These are phyloP conservation scores for Paraconiothyrium sp. DNA, from an alignment of 2,329 filamentous ascomycete genomes.

Conservation along the genomic window DNA sequence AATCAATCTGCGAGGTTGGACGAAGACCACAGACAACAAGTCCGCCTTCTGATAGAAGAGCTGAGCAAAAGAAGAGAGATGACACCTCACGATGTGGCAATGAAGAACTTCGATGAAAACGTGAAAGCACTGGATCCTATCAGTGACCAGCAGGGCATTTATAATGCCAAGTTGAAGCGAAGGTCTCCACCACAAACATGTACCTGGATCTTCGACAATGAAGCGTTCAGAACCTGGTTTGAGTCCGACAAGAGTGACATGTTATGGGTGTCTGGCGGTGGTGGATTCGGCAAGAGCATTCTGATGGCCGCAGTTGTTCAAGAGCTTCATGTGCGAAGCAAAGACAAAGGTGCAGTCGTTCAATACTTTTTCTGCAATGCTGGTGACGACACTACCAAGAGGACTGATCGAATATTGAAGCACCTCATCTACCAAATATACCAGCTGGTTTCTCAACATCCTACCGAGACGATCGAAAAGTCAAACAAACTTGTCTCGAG, in stretches of 20 bases:
- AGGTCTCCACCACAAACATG: slow-evolving; percentile 4
- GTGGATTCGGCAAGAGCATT: slow-evolving; percentile 5
- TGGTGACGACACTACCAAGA: slow-evolving; percentile 5
- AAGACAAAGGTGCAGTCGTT: not conserved
- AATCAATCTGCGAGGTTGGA: not conserved
- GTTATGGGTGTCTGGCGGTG: slow-evolving; percentile 4
- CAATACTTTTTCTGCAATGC: slow-evolving; percentile 6
- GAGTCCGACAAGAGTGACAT: slow-evolving; percentile 1
- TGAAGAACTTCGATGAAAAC: slow-evolving; percentile 5
- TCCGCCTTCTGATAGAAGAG: not conserved
- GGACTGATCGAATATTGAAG: not conserved
- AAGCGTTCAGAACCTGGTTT: slow-evolving; percentile 1
- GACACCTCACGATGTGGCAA: slow-evolving; percentile 1
- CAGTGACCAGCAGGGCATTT: slow-evolving; percentile 2
- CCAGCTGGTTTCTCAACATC: slow-evolving; percentile 1
- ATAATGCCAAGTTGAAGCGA: not conserved
- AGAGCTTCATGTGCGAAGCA: not conserved
- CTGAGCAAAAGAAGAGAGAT: slow-evolving; percentile 4
- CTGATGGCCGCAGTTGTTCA: not conserved
- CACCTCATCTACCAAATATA: not conserved
- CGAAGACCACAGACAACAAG: not conserved
- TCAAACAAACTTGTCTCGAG: slow-evolving; percentile 1
- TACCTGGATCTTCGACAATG: slow-evolving; percentile 3
- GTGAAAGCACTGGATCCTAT: not conserved
- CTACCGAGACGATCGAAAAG: slow-evolving; percentile 5